phyloP scores from a whole-genome alignment of 2,329 filamentous ascomycete species.

The Cadophora sp. region DNA sequence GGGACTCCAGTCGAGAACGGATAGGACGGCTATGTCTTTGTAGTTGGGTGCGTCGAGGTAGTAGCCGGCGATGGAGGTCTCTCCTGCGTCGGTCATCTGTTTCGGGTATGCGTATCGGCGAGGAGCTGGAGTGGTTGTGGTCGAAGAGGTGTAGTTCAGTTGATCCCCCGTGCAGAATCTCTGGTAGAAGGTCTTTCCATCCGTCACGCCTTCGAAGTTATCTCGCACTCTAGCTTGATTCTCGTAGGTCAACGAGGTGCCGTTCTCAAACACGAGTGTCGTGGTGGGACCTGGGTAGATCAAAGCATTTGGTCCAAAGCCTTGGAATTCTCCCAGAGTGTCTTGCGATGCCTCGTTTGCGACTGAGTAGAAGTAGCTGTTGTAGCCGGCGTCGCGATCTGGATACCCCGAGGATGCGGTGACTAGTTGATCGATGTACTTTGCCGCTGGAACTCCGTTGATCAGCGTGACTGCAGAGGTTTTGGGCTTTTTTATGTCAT shows the following conservation, averaged over 20 bases:
- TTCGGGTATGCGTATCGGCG: background rate
- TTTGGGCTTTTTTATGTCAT: background rate
- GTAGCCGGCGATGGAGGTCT: background rate
- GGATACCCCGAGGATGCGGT: background rate
- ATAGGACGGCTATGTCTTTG: background rate
- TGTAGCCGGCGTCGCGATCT: background rate
- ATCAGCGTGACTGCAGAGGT: background rate
- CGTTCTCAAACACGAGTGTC: background rate
- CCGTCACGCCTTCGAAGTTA: background rate
- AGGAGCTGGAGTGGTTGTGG: background rate
- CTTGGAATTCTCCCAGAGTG: background rate
- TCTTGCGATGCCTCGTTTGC: background rate
- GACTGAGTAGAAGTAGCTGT: background rate
- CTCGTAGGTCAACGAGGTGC: background rate
- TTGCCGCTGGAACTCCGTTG: background rate
- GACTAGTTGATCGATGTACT: background rate
- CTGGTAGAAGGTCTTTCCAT: background rate
- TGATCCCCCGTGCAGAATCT: background rate
- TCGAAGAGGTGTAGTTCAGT: background rate
- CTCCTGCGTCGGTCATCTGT: background rate
- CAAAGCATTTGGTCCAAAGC: background rate
- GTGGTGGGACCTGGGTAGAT: background rate
- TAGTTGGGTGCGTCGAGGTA: constrained; percentile 3
- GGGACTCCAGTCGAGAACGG: background rate
- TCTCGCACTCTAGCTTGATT: background rate